Evolutionary conservation across 2,329 filamentous ascomycete genomes (phyloP).

Genomic region (Paraconiothyrium sp.): DNA sequence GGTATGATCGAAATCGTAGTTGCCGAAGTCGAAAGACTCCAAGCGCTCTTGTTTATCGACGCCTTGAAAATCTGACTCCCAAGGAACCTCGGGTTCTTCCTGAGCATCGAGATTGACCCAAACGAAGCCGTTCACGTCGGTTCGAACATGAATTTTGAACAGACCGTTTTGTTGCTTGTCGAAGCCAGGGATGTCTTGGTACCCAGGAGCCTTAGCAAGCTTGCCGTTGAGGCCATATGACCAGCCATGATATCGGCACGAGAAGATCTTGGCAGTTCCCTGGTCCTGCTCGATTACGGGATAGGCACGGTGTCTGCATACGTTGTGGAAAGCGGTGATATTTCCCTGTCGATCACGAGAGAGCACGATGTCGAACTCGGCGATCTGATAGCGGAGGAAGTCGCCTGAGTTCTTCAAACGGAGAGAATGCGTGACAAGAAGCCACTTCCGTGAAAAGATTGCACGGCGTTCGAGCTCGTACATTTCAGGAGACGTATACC

Average conservation of each 20-base stretch:
- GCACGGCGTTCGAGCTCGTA: conserved; percentile 57
- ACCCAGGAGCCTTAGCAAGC: conserved; percentile 52
- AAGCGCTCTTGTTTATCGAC: conserved; percentile 23
- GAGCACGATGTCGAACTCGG: conserved; percentile 25
- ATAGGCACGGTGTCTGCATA: conserved; percentile 54
- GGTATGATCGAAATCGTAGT: conserved; percentile 26
- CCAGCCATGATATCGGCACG: conserved; percentile 56
- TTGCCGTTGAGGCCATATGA: conserved; percentile 52
- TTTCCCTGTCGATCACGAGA: conserved; percentile 22
- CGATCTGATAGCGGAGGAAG: conserved; percentile 24
- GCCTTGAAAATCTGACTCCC: conserved; percentile 22
- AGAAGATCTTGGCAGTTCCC: conserved; percentile 44
- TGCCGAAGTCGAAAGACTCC: conserved; percentile 19
- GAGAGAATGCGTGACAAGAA: conserved; percentile 43
- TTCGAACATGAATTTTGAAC: conserved; percentile 35
- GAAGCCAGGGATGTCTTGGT: conserved; percentile 48
- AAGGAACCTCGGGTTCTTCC: conserved; percentile 20
- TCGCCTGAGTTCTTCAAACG: conserved; percentile 30
- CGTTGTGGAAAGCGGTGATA: conserved; percentile 50
- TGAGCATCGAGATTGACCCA: conserved; percentile 38
- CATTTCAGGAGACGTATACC: conserved; percentile 47
- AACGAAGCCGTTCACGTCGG: conserved; percentile 34
- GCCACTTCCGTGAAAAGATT: conserved; percentile 53
- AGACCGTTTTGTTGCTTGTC: conserved; percentile 45
- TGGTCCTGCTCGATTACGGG: conserved; percentile 26